phyloP scores from a whole-genome alignment of 306 rosid genomes.

The Gastrolobium bilobum region DNA sequence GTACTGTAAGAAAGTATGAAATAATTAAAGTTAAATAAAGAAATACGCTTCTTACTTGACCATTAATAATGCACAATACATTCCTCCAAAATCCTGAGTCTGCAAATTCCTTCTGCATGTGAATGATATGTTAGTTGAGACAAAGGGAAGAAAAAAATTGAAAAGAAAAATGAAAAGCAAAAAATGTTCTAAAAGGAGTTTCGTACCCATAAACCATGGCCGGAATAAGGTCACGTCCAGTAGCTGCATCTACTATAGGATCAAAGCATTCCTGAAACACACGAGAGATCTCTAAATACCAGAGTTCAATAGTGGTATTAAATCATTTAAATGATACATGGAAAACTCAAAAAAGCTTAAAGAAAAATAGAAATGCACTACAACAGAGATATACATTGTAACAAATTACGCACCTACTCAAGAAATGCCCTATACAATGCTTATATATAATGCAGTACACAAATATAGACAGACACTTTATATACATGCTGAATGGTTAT shows the following conservation, averaged over 20 bases:
- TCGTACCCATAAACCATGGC: constrained; percentile 97
- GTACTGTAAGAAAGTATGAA: neutral
- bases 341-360: constrained; percentile 20
- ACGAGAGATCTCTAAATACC: constrained; percentile 33
- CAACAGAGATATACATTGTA: constrained; percentile 23
- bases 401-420: neutral
- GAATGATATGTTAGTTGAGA: constrained; percentile 44
- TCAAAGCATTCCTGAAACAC: constrained; percentile 91
- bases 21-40: constrained; percentile 23
- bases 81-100: constrained; percentile 92
- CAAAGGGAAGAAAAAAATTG: constrained; percentile 16
- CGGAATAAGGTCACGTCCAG: constrained; percentile 95
- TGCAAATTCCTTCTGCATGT: constrained; percentile 78
- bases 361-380: constrained; percentile 20
- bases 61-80: constrained; percentile 88
- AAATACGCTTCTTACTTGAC: constrained; percentile 78
- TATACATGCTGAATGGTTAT: neutral
- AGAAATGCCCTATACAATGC: constrained; percentile 25
- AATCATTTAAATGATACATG: constrained; percentile 10
- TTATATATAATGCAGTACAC: constrained; percentile 15
- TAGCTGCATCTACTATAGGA: constrained; percentile 81
- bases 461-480: constrained; percentile 10
- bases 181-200: constrained; percentile 37
- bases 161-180: constrained; percentile 32
- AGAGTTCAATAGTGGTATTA: constrained; percentile 6